Base-by-base conservation (phyloP, 495 filamentous ascomycete species). In the Chaetomium cochliodes region DNA sequence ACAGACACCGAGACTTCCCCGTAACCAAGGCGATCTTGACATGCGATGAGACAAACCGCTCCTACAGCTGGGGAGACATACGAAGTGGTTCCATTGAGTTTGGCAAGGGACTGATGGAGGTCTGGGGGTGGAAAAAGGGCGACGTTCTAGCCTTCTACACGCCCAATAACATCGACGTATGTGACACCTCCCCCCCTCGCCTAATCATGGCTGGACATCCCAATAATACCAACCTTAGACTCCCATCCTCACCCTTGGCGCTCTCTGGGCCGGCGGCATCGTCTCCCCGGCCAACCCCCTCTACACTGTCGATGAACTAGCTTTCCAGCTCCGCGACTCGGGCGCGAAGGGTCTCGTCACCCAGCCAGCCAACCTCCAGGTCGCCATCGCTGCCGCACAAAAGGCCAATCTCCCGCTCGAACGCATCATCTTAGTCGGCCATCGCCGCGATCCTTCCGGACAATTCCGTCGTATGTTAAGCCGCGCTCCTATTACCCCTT, bases 251-350 rank as follows among this genome's bases (percentile, higher is more conserved):
- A 90, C 81, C 73, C 93, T 90, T 82, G 93, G 92, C 25, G 79
- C 84, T 12, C 86, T 89, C 68, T 97, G 91, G 89, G 90, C 92
- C 0, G 93, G 92, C 52, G 93, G 91, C 22, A 79, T 88, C 55
- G 72, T 91, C 20, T 91, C 88, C 3, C 90, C 94, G 0, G 92
- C 92, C 13, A 97, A 97, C 73, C 93, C 94, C 25, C 84, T 85
- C 2, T 97, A 97, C 76, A 96, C 89, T 2, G 84, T 81, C 25
- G 87, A 96, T 8, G 93, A 98, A 73, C 82, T 98, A 16, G 88
- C 89, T 20, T 96, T 90, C 73, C 94, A 97, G 75, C 83, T 98
- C 64, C 86, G 88, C 68, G 89, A 96, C 74, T 88, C 90, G 0
- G 82, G 84, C 1, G 92, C 92, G 37, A 92, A 88, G 70, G 91